Conservation (phyloP, 257 asterid genomes). For the Ballota nigra region DNA sequence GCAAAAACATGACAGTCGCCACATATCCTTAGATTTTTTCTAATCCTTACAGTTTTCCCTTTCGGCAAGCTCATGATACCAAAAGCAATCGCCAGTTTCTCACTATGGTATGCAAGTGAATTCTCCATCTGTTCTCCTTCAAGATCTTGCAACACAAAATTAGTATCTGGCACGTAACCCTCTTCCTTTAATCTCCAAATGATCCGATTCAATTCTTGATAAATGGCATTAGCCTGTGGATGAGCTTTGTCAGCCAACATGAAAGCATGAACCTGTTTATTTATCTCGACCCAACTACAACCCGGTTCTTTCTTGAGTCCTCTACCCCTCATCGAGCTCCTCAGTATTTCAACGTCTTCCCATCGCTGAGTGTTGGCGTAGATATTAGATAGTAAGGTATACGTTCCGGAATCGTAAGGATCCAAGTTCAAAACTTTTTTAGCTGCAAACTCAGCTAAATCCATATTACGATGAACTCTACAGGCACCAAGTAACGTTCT, state of each 20-base stretch:
- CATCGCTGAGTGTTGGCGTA: constrained; percentile 76
- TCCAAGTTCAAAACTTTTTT: constrained; percentile 67
- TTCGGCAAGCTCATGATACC: constrained; percentile 65
- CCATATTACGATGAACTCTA: constrained; percentile 74
- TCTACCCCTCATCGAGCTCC: constrained; percentile 55
- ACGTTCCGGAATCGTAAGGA: constrained; percentile 74
- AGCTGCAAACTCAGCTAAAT: constrained; percentile 81
- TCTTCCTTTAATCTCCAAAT: constrained; percentile 3
- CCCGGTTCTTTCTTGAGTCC: constrained; percentile 95
- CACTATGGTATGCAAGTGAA: constrained; percentile 78
- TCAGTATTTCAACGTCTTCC: constrained; percentile 60
- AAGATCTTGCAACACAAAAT: neutral
- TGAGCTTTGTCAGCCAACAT: constrained; percentile 70
- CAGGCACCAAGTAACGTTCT: constrained; percentile 89
- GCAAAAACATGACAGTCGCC: constrained; percentile 38
- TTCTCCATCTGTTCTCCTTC: constrained; percentile 71
- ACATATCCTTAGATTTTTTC: constrained; percentile 79
- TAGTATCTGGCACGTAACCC: neutral
- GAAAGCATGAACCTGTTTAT: constrained; percentile 71
- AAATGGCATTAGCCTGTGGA: constrained; percentile 50
- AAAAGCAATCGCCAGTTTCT: constrained; percentile 76
- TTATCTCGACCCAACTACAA: constrained; percentile 91
- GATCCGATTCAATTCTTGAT: constrained; percentile 46
- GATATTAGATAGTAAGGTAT: constrained; percentile 68
- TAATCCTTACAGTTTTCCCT: constrained; percentile 66